Percentiles rank a stretch among this genome's conserved stretches.
Evolutionary conservation across 2,329 filamentous ascomycete genomes (phyloP).

Genomic region (Pleoardoris graminearum): DNA sequence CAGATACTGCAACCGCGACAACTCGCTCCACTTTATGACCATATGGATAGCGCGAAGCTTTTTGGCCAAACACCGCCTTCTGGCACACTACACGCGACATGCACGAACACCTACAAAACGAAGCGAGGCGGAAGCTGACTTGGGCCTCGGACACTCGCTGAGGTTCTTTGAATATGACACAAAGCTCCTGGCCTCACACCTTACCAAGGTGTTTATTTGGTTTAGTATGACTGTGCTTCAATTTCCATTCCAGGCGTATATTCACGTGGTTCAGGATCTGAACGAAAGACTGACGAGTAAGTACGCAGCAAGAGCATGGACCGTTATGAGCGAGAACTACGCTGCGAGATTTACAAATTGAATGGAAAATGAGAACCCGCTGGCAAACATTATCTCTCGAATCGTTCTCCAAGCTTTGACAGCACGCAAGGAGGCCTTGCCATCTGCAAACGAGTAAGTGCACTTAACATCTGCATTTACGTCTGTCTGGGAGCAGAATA

Average conservation of each 20-base stretch:
- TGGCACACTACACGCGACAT: constrained; percentile 52
- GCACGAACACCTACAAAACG: constrained; percentile 15
- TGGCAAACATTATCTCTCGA: constrained; percentile 53
- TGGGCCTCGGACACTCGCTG: constrained; percentile 39
- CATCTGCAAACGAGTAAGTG: neutral
- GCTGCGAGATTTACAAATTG: constrained; percentile 32
- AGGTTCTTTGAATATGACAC: constrained; percentile 54
- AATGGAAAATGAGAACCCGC: constrained; percentile 19
- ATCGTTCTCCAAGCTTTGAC: constrained; percentile 58
- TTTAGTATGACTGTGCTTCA: constrained; percentile 40
- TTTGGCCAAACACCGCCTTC: constrained; percentile 55
- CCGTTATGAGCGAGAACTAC: constrained; percentile 52
- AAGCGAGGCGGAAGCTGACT: constrained; percentile 28
- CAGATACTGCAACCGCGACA: constrained; percentile 34
- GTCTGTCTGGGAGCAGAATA: too few species aligned
- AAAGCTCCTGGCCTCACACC: constrained; percentile 47
- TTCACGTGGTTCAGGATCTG: constrained; percentile 52
- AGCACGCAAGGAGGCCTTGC: neutral
- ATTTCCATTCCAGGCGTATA: constrained; percentile 56
- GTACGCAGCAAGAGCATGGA: constrained; percentile 48
- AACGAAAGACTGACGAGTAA: constrained; percentile 40
- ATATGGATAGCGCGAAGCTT: constrained; percentile 51
- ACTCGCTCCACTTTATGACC: constrained; percentile 52
- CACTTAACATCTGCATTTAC: neutral
- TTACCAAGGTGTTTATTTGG: constrained; percentile 51